Base-by-base conservation (phyloP, 345 rosid genomes). In the Kernera saxatilis region DNA sequence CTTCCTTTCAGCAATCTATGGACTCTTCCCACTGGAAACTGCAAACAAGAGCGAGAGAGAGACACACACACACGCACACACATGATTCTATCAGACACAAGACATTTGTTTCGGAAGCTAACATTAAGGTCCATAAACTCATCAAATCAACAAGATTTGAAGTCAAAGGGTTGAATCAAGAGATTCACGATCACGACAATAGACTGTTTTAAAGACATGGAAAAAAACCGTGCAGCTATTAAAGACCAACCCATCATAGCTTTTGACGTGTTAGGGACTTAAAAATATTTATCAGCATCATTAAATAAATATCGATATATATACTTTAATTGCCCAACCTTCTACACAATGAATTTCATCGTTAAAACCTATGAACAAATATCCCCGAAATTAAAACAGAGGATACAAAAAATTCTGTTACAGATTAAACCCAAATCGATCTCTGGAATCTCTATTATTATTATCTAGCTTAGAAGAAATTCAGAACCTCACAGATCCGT, bases 11-110 rank as follows among this genome's bases (percentile, higher is more conserved):
- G 75, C 18, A 80, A 79, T 19, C 90, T 84, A 36, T 87, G 93
- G 33, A 87, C 75, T 54, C 90, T 78, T 48, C 93, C 93, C n/a
- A 87, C 90, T 4, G 93, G 90, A 59, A 87, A 87, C 93, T 87
- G 82, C 78, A 56, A 55, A 44, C 48, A 65, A 33, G 4, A n/a
- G 29, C 21, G 26, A 52, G 0, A 51, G 30, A 40, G 11, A 51
- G 6, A 25, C 12, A 14, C 19, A 70, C 39, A 26, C 18, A 46
- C 13, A 33, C 25, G n/a, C n/a, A 18, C 19, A 11, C 45, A 5
- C n/a, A 9, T 35, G 0, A 40, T 14, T 60, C 21, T n/a, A 27
- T 25, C 33, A n/a, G 17, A 40, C 15, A 8, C 18, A 37, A 36
- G 32, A 8, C 22, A n/a, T 23, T 1, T 37, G 12, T 30, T 9